Percentiles rank a stretch among this genome's conserved stretches.
Evolutionary conservation across 495 filamentous ascomycete species (phyloP).

Genomic region (Rhizodiscina lignyota): DNA sequence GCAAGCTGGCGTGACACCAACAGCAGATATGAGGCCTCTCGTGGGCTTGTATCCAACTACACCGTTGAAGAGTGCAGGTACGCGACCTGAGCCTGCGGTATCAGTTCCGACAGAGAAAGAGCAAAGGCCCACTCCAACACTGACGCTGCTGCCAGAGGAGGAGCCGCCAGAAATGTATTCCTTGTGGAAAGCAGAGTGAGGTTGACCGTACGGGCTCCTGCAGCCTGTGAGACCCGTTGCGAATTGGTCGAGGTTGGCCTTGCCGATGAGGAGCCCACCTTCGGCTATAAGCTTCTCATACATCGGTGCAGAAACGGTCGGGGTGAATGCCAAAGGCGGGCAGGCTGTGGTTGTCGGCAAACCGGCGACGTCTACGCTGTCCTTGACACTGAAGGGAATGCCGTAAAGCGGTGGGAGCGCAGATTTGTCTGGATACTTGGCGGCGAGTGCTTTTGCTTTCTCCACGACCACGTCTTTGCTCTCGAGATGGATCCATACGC

Average conservation of each 20-base stretch:
- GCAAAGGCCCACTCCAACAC: conserved; percentile 38
- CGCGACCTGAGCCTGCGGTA: conserved; percentile 47
- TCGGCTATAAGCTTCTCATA: conserved; percentile 22
- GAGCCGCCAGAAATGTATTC: conserved; percentile 49
- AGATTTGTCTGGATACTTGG: conserved; percentile 24
- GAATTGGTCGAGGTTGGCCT: conserved; percentile 52
- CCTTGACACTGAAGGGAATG: conserved; percentile 47
- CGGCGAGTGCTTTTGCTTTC: conserved; percentile 26
- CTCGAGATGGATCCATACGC: conserved; percentile 37
- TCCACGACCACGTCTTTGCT: conserved; percentile 22
- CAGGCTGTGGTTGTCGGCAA: conserved; percentile 44
- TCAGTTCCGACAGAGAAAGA: conserved; percentile 48
- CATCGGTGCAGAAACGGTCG: conserved; percentile 23
- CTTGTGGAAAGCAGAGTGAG: conserved; percentile 31
- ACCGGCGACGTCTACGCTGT: conserved; percentile 42
- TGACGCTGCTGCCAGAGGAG: conserved; percentile 40
- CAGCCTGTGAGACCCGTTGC: conserved; percentile 42
- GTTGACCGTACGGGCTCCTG: conserved; percentile 44
- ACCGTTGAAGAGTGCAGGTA: conserved; percentile 46
- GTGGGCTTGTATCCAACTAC: conserved; percentile 55
- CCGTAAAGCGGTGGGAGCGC: conserved; percentile 42
- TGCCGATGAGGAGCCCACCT: conserved; percentile 47
- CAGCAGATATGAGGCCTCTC: conserved; percentile 39
- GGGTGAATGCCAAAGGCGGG: conserved; percentile 32
- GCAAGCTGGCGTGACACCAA: conserved; percentile 44